phyloP scores from a whole-genome alignment of 352 stramenopile species.

The Peronospora destructor region DNA sequence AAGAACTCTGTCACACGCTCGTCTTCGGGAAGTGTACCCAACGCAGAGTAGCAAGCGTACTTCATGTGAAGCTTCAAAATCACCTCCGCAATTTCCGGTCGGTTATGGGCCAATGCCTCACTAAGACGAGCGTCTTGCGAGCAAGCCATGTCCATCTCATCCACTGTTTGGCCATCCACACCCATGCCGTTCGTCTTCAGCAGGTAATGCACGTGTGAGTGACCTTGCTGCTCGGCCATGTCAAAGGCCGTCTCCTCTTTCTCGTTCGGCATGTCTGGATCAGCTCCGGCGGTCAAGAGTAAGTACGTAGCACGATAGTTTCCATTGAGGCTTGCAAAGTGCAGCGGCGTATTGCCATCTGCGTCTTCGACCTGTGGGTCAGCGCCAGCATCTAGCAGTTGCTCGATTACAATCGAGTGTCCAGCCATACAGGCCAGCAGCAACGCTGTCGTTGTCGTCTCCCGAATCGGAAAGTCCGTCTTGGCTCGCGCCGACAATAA shows the following conservation, averaged over 20 bases:
- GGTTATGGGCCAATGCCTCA: constrained; percentile 51
- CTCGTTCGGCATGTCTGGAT: constrained; percentile 80
- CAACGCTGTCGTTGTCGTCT: constrained; percentile 53
- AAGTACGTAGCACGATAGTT: constrained; percentile 77
- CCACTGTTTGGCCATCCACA: constrained; percentile 39
- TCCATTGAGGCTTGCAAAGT: constrained; percentile 65
- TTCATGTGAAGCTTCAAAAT: constrained; percentile 77
- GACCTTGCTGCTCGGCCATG: constrained; percentile 53
- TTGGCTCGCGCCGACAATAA: constrained; percentile 40
- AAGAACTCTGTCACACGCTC: constrained; percentile 39
- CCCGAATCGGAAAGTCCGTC: constrained; percentile 39
- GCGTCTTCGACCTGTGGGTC: constrained; percentile 71
- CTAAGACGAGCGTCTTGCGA: constrained; percentile 54
- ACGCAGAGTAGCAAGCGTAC: constrained; percentile 53
- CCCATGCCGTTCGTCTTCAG: constrained; percentile 73
- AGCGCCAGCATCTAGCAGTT: constrained; percentile 61
- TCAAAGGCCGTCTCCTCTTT: constrained; percentile 77
- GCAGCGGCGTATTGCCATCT: constrained; percentile 75
- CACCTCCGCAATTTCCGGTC: constrained; percentile 60
- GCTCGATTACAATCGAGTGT: constrained; percentile 55
- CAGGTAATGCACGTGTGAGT: constrained; percentile 69
- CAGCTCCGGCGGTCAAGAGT: constrained; percentile 71
- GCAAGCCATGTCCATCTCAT: constrained; percentile 60
- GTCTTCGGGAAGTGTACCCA: constrained; percentile 58
- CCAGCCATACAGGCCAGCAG: constrained; percentile 60